These are phyloP conservation scores for Xylariaceae sp. DNA, from an alignment of 2,329 filamentous ascomycete genomes.

Conservation along the genomic window DNA sequence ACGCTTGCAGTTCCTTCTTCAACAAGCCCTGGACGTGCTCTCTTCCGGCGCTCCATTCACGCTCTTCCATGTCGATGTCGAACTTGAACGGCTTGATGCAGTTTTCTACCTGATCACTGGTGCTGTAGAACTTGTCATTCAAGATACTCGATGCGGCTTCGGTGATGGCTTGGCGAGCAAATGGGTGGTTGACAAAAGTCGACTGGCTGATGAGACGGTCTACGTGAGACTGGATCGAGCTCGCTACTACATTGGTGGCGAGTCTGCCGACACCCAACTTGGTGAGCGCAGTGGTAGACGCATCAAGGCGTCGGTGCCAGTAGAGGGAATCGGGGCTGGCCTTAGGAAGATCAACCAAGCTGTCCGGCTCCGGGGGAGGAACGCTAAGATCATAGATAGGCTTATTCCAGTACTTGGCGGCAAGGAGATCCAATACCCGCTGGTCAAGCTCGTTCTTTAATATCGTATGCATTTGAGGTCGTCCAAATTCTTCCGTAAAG, in stretches of 20 bases:
- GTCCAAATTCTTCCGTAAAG: constrained; percentile 83
- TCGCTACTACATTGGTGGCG: constrained; percentile 85
- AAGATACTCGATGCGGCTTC: constrained; percentile 86
- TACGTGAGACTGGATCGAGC: constrained; percentile 78
- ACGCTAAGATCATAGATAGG: constrained; percentile 78
- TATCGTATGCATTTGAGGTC: constrained; percentile 81
- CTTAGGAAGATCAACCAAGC: constrained; percentile 72
- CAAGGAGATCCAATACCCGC: constrained; percentile 85
- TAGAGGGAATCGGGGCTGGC: constrained; percentile 79
- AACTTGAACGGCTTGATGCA: constrained; percentile 99
- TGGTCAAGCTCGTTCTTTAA: constrained; percentile 92
- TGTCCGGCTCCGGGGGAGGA: constrained; percentile 62
- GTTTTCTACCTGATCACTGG: constrained; percentile 95
- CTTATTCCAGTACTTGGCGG: constrained; percentile 95
- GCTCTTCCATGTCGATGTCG: constrained; percentile 88
- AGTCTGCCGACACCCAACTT: constrained; percentile 90
- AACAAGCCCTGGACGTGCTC: constrained; percentile 76
- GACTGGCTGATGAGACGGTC: constrained; percentile 73
- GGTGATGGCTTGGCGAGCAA: constrained; percentile 85
- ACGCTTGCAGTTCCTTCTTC: constrained; percentile 82
- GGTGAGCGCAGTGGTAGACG: constrained; percentile 81
- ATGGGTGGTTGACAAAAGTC: constrained; percentile 84
- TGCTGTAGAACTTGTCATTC: constrained; percentile 93
- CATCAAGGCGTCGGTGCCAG: constrained; percentile 92
- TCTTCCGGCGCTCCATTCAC: constrained; percentile 80